phyloP scores from a whole-genome alignment of 176 grass and related monocot genomes.

The Avena eriantha region DNA sequence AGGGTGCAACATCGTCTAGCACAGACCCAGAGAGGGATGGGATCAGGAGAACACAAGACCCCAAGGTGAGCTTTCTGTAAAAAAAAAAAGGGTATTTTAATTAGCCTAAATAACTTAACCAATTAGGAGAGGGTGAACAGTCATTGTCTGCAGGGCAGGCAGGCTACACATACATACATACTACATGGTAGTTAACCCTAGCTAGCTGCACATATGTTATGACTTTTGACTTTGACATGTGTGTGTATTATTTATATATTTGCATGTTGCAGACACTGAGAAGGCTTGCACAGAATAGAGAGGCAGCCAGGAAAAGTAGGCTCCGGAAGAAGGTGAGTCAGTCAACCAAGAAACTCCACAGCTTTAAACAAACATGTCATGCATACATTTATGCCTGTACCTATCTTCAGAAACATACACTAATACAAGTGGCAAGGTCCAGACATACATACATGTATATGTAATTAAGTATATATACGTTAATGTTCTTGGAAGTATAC shows the following conservation, averaged over 20 bases:
- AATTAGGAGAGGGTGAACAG: slow-evolving; percentile 25
- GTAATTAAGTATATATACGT: background rate
- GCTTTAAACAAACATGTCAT: slow-evolving; percentile 17
- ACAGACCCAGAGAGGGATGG: slow-evolving; percentile 60
- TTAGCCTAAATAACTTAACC: background rate
- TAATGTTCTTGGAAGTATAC: slow-evolving; percentile 7
- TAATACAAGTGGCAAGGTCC: slow-evolving; percentile 16
- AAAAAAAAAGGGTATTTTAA: slow-evolving; percentile 27
- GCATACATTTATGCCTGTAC: background rate
- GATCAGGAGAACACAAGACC: slow-evolving; percentile 57
- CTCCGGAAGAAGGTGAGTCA: slow-evolving; percentile 88
- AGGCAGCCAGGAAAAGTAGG: slow-evolving; percentile 94
- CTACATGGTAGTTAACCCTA: slow-evolving; percentile 19
- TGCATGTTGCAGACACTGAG: slow-evolving; percentile 63
- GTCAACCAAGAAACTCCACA: slow-evolving; percentile 34
- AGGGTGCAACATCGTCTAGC: slow-evolving; percentile 60
- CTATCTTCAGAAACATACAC: slow-evolving; percentile 27
- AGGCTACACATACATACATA: background rate
- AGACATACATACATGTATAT: background rate
- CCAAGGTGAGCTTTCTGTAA: slow-evolving; percentile 55
- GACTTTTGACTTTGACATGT: slow-evolving; percentile 19
- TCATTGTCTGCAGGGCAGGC: slow-evolving; percentile 24
- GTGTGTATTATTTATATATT: background rate
- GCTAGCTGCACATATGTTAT: slow-evolving; percentile 31
- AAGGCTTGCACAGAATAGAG: slow-evolving; percentile 95